Evolutionary conservation across 176 grass and related monocot species (phyloP).

Genomic region (Triticum timopheevii): DNA sequence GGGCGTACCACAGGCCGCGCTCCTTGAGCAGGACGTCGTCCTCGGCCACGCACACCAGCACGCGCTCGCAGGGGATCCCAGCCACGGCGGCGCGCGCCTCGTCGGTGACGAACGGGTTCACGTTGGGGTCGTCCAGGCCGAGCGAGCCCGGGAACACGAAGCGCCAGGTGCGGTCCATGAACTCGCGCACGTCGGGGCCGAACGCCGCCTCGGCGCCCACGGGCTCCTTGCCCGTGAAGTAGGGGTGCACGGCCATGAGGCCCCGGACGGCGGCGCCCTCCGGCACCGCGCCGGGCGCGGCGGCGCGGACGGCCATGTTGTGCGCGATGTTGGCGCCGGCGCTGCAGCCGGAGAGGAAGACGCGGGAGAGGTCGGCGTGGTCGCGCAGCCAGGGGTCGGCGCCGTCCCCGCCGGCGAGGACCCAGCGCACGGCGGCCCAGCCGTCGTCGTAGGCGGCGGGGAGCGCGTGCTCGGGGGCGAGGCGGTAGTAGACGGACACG

Average conservation of each 20-base stretch:
- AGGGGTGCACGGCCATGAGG: slow-evolving; percentile 49
- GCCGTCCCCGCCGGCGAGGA: slow-evolving; percentile 24
- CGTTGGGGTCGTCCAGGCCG: slow-evolving; percentile 52
- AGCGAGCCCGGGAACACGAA: slow-evolving; percentile 49
- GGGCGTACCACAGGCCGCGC: slow-evolving; percentile 53
- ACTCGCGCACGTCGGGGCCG: slow-evolving; percentile 30
- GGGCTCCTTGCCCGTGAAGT: slow-evolving; percentile 56
- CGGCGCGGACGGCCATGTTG: slow-evolving; percentile 57
- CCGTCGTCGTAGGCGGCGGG: slow-evolving; percentile 72
- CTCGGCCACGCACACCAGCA: slow-evolving; percentile 61
- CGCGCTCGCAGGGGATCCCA: slow-evolving; percentile 44
- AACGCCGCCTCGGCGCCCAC: slow-evolving; percentile 35
- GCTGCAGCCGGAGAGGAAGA: slow-evolving; percentile 65
- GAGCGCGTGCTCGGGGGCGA: slow-evolving; percentile 72
- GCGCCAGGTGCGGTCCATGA: slow-evolving; percentile 47
- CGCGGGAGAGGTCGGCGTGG: slow-evolving; percentile 56
- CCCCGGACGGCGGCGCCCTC: slow-evolving; percentile 39
- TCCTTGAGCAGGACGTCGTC: slow-evolving; percentile 55
- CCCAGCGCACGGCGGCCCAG: slow-evolving; percentile 64
- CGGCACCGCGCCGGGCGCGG: slow-evolving; percentile 31
- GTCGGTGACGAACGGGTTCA: slow-evolving; percentile 54
- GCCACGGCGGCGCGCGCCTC: slow-evolving; percentile 34
- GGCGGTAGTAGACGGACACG: slow-evolving; percentile 82
- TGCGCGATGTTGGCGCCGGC: slow-evolving; percentile 72
- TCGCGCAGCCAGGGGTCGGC: slow-evolving; percentile 60